Percentiles rank a stretch among this genome's conserved stretches.
phyloP scores from a whole-genome alignment of 441 rosid species.

The Rhodomyrtus psidioides region DNA sequence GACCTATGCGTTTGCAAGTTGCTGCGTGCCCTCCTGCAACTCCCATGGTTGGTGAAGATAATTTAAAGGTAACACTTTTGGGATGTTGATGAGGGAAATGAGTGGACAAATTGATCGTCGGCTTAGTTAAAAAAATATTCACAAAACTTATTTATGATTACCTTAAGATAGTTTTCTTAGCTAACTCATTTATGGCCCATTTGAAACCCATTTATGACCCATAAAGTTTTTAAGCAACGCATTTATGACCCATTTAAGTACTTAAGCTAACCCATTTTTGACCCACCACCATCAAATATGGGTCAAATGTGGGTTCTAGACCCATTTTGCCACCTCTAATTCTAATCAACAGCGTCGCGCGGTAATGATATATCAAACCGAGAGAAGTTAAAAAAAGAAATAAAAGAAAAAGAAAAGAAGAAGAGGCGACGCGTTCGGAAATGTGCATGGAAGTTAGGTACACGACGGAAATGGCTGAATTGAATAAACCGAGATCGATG shows the following conservation, averaged over 20 bases:
- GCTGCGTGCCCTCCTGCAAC: conserved; percentile 24
- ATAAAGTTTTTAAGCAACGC: too few relatives aligned
- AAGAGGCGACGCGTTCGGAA: background rate
- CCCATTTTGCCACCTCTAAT: too few relatives aligned
- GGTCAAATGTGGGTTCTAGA: too few relatives aligned
- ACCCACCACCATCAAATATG: too few relatives aligned
- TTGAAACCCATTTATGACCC: too few relatives aligned
- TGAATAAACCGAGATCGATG: background rate
- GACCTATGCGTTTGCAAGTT: conserved; percentile 30
- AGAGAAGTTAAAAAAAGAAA: background rate
- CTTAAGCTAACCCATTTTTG: too few relatives aligned
- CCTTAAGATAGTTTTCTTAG: too few relatives aligned
- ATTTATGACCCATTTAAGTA: too few relatives aligned
- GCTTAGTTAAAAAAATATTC: background rate
- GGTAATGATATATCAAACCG: background rate
- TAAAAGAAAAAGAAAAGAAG: background rate
- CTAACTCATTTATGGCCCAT: too few relatives aligned
- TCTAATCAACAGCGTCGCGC: background rate
- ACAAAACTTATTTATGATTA: too few relatives aligned
- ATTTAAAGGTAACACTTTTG: conserved; percentile 8
- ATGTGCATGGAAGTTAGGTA: background rate
- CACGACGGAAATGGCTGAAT: background rate
- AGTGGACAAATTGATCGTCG: conserved; percentile 13
- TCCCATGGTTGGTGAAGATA: conserved; percentile 23
- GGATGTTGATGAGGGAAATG: conserved; percentile 12